Evolutionary conservation across 75 land plant species (phyloP).

Genomic region (Chamaecyparis obtusa): DNA sequence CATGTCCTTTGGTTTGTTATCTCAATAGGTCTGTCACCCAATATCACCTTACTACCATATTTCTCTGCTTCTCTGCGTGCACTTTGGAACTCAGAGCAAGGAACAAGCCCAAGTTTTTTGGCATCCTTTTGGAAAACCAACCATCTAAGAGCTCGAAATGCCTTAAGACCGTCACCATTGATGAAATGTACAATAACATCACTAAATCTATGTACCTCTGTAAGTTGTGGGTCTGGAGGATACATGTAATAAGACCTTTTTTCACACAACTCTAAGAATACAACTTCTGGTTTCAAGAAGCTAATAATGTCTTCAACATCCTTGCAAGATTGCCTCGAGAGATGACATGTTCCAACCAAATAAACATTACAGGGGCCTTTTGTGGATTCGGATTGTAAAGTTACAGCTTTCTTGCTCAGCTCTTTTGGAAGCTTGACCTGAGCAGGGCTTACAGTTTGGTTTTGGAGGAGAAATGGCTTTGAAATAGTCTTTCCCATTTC

Average conservation of each 20-base stretch:
- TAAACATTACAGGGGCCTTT: neutral
- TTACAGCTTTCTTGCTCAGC: too few species aligned
- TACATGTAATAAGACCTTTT: neutral
- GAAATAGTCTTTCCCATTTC: too few species aligned
- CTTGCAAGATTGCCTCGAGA: neutral
- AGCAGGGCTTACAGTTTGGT: too few species aligned
- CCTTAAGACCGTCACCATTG: too few species aligned
- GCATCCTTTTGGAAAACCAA: neutral
- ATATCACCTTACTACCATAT: neutral
- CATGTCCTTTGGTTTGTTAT: conserved; percentile 7
- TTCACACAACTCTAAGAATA: neutral
- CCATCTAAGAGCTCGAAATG: neutral
- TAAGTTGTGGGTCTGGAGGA: neutral
- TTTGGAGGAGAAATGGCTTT: too few species aligned
- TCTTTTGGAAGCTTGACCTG: too few species aligned
- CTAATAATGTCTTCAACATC: neutral
- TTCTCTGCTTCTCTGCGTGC: neutral
- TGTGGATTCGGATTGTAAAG: neutral
- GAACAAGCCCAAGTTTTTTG: neutral
- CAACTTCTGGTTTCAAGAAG: neutral
- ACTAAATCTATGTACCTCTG: neutral
- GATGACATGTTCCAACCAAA: neutral
- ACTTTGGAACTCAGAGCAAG: neutral
- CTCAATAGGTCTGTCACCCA: neutral
- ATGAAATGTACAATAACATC: neutral